Base-by-base conservation (phyloP, 2,329 filamentous ascomycete species). In the Endothia cerciana region DNA sequence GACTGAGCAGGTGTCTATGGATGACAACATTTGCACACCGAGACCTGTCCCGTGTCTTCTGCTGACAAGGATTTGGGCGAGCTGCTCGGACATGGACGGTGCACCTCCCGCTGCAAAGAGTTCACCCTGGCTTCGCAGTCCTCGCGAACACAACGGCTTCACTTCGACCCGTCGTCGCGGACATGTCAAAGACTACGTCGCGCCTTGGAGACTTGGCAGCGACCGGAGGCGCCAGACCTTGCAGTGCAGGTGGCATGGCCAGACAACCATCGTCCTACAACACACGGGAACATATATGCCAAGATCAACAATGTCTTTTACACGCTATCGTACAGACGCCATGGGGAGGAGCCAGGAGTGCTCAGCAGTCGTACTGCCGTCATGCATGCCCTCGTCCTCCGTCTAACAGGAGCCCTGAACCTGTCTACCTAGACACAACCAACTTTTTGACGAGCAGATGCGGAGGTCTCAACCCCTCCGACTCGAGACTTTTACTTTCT, bases 401-500 rank as follows among this genome's bases (percentile, higher is more conserved):
- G 47, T 17, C 47, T 51, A 51, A 6, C 11, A 30, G 28, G 53
- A 36, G 30, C 6, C 25, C 6, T 36, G 17, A 15, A 22, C 15
- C 19, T 11, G 17, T 38, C 30, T 22, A 38, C 5, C 11, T 13
- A 13, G 30, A 11, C 7, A 36, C 7, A 36, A 36, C 6, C 51
- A 55, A 55, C 28, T 3, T 13, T 15, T 36, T 33, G 10, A 17
- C 51, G 30, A 19, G 30, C 53, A 56, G 30, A 36, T 15, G 53
- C 10, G 8, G n/a, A 33, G 7, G 30, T 40, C 49, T 58, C 61
- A 49, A 17, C 28, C 38, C 40, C 4, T 62, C 40, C 25, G 36
- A 0, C 62, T 49, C 45, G 57, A 28, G 1, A 51, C 33, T 56
- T 63, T 51, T 6, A 41, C 47, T 41, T 67, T 63, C 13, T 60